phyloP scores from a whole-genome alignment of 257 asterid genomes.

The Parsonsia alboflavescens region DNA sequence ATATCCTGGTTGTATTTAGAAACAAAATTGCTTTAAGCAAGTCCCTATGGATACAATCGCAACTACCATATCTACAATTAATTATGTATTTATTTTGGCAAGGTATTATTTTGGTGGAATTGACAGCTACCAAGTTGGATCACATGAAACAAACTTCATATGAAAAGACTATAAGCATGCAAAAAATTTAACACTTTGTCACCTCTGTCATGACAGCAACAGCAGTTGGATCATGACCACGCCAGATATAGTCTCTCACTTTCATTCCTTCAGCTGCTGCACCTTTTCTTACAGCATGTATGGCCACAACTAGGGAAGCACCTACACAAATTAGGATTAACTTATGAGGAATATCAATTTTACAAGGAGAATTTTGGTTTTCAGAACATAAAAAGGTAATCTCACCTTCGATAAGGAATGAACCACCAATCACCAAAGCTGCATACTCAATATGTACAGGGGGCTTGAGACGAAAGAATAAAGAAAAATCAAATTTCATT shows the following conservation, averaged over 20 bases:
- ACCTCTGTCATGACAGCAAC: constrained; percentile 99
- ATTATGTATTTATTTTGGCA: no score
- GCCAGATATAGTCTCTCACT: constrained; percentile 89
- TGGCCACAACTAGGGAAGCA: constrained; percentile 86
- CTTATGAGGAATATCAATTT: constrained; percentile 9
- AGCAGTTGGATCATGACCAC: constrained; percentile 97
- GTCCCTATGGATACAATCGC: no score
- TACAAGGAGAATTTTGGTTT: background rate
- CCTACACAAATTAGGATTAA: constrained; percentile 37
- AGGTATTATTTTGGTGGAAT: no score
- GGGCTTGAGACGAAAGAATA: constrained; percentile 38
- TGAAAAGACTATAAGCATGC: background rate
- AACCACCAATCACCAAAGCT: constrained; percentile 93
- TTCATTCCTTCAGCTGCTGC: constrained; percentile 98
- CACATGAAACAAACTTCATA: background rate
- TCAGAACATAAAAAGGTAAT: background rate
- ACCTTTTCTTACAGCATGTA: constrained; percentile 85
- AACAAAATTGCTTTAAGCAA: no score
- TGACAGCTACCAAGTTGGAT: no score
- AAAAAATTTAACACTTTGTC: constrained; percentile 20
- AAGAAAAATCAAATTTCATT: constrained; percentile 3
- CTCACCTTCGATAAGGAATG: constrained; percentile 84
- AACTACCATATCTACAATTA: no score
- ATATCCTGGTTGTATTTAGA: no score
- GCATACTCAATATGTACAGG: constrained; percentile 92